A percentile compares a stretch with the other conserved stretches of the same genome.
Conservation (phyloP, 1,139 yeast species). For the Dujonia santamariae region DNA sequence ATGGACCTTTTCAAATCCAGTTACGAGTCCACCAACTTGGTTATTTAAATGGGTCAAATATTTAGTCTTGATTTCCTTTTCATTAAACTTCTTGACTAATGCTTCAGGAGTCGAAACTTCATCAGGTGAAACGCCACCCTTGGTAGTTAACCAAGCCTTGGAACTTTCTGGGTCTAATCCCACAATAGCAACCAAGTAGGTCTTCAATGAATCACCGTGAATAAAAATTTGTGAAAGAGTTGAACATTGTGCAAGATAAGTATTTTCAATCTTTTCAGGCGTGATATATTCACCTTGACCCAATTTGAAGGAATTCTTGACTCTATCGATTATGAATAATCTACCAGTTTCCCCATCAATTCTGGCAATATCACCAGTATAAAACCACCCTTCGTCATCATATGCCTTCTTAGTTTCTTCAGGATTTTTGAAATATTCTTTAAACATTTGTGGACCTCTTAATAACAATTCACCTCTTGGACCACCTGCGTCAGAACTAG, state of each 20-base stretch:
- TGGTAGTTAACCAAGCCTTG: conserved; percentile 18
- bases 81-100: conserved; percentile 21
- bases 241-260: conserved; percentile 53
- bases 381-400: conserved; percentile 57
- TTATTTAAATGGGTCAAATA: conserved; percentile 28
- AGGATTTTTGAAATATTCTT: conserved; percentile 56
- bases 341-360: conserved; percentile 52
- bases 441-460: conserved; percentile 66
- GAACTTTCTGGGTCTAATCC: conserved; percentile 40
- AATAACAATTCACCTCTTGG: conserved; percentile 57
- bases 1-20: conserved; percentile 37
- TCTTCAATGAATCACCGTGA: conserved; percentile 33
- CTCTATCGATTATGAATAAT: conserved; percentile 65
- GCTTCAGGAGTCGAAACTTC: conserved; percentile 18
- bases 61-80: conserved; percentile 20
- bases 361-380: conserved; percentile 71
- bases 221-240: conserved; percentile 55
- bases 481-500: conserved; percentile 38
- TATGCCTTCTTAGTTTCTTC: conserved; percentile 26
- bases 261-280: conserved; percentile 73
- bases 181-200: conserved; percentile 30
- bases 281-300: conserved; percentile 83
- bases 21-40: conserved; percentile 21
- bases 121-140: conserved; percentile 14
- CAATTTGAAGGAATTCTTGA: conserved; percentile 76